Evolutionary conservation across 129 eudicot species (phyloP), one percentile per base, ranked within the genome.

Genomic region (Sambucus nigra): DNA sequence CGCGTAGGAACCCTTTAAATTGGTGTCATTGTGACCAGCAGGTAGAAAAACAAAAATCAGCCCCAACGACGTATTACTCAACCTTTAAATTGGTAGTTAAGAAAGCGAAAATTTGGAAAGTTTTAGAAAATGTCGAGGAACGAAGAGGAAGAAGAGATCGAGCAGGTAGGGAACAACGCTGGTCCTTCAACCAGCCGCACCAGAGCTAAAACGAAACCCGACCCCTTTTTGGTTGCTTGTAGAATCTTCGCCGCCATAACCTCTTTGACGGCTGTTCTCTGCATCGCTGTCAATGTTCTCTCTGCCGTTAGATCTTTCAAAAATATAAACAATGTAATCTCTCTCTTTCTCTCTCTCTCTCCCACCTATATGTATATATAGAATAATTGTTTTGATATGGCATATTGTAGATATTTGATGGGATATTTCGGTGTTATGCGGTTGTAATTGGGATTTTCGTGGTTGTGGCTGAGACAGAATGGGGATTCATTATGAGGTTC

Each of bases 341-440:
- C n/a, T 52, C 5, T 9, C 57, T 15, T 11, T 18, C 25, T 31
- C n/a, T 48, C 22, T n/a, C 42, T 25, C 47, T 45, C 64, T 51
- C n/a, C n/a, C n/a, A n/a, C n/a, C n/a, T n/a, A 25, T 45, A 17
- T 20, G 10, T 29, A 29, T 8, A 29, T 8, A 29, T 8, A 29
- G 4, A 29, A 3, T 29, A 29, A 29, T 29, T 29, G 18, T n/a
- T 35, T 14, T 39, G 47, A 27, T 48, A 8, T 26, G 25, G 41
- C 47, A 20, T 29, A 28, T 41, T 65, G 78, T 47, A 91, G 99
- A 66, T 85, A 45, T 91, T 91, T 68, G 99, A 91, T 52, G 99
- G 94, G 4, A 80, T 91, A 25, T 91, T 86, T 63, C 80, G 99
- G 58, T 86, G 95, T 70, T 91, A 91, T 32, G 95, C 99, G 0